These are phyloP conservation scores for Picea sitchensis DNA, from an alignment of 75 land plant genomes.

Conservation along the genomic window DNA sequence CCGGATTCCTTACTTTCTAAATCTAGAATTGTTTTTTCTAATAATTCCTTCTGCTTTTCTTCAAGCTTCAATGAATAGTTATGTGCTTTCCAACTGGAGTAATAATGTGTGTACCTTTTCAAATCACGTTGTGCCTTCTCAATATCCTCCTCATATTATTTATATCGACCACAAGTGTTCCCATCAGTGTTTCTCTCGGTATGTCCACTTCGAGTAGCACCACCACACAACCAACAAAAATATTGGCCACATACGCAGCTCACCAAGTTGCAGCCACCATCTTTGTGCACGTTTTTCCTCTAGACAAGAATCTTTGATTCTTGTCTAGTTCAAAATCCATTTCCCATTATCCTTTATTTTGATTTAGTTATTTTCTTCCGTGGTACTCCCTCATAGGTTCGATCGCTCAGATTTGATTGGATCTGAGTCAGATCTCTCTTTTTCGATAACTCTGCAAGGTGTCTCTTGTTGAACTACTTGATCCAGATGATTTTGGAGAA, in stretches of 20 bases:
- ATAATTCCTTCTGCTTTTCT: constrained; percentile 52
- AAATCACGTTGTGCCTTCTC: constrained; percentile 71
- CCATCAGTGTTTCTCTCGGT: constrained; percentile 63
- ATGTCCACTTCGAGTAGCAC: constrained; percentile 78
- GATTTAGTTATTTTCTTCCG: too few relatives aligned
- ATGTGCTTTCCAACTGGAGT: constrained; percentile 83
- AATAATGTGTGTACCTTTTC: constrained; percentile 82
- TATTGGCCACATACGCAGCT: constrained; percentile 71
- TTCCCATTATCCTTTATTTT: too few relatives aligned
- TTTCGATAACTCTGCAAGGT: too few relatives aligned
- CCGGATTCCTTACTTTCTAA: constrained; percentile 54
- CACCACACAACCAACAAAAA: constrained; percentile 95
- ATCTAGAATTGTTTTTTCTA: constrained; percentile 48
- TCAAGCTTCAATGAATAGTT: constrained; percentile 84
- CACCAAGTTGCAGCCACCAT: constrained; percentile 80
- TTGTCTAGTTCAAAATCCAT: too few relatives aligned
- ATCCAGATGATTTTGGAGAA: too few relatives aligned
- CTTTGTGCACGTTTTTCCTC: constrained; percentile 66
- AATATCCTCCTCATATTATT: constrained; percentile 58
- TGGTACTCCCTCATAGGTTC: too few relatives aligned
- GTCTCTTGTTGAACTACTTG: too few relatives aligned
- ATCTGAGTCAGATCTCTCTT: too few relatives aligned
- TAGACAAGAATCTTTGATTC: too few relatives aligned
- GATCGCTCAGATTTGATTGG: too few relatives aligned
- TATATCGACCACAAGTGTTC: constrained; percentile 89